Conservation (phyloP, 192 early-diverging fungal genomes). For the Piromyces finnis region DNA sequence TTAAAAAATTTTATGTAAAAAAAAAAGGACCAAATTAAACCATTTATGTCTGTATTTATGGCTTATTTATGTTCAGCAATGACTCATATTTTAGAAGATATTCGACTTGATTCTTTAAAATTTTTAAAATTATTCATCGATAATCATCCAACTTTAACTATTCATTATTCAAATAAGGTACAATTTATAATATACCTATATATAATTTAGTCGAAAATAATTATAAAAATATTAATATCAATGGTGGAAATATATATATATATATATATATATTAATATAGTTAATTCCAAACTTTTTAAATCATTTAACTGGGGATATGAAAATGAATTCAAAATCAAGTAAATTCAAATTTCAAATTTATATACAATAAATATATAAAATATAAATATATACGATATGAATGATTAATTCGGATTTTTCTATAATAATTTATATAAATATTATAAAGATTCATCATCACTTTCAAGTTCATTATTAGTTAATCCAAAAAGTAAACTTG, state of each 20-base stretch:
- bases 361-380: neutral
- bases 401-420: too few relatives aligned
- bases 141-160: constrained; percentile 37
- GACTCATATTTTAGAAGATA: constrained; percentile 75
- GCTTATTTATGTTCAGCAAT: constrained; percentile 71
- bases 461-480: constrained; percentile 3
- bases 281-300: constrained; percentile 42
- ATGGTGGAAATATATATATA: neutral
- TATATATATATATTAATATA: constrained; percentile 8
- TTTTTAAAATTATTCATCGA: constrained; percentile 58
- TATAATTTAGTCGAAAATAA: too few relatives aligned
- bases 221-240: neutral
- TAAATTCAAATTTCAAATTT: neutral
- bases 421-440: too few relatives aligned
- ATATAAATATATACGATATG: too few relatives aligned
- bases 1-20: too few relatives aligned
- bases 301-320: constrained; percentile 29
- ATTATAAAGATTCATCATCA: neutral
- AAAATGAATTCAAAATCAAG: constrained; percentile 16
- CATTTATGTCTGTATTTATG: constrained; percentile 60
- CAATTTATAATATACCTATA: too few relatives aligned
- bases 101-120: constrained; percentile 59
- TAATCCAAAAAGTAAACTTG: constrained; percentile 12
- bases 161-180: constrained; percentile 51
- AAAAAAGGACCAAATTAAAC: constrained; percentile 36